Conservation (phyloP, 148 eudicot genomes). For the Drosera capensis region DNA sequence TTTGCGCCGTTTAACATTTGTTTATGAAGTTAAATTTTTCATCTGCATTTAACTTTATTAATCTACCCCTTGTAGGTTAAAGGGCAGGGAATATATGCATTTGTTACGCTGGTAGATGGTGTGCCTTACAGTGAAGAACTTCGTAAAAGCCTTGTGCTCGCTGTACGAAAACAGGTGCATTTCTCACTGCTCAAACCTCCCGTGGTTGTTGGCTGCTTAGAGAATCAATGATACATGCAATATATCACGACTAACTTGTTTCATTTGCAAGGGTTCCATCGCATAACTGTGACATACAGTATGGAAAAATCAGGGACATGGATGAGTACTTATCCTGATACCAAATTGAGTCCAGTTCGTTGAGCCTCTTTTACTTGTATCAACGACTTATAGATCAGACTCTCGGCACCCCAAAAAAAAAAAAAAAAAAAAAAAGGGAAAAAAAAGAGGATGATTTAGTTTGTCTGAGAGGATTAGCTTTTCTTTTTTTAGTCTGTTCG, state of each 20-base stretch:
- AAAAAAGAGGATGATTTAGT: too few relatives aligned
- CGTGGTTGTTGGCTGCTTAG: neutral
- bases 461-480: too few relatives aligned
- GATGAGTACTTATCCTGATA: too few relatives aligned
- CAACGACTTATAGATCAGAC: too few relatives aligned
- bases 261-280: too few relatives aligned
- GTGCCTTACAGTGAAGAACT: constrained; percentile 88
- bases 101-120: constrained; percentile 87
- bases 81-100: constrained; percentile 97
- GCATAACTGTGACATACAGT: too few relatives aligned
- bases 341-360: too few relatives aligned
- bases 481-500: too few relatives aligned
- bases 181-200: neutral
- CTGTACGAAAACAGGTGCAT: constrained; percentile 76
- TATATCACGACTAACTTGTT: neutral
- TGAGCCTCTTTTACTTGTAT: too few relatives aligned
- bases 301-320: too few relatives aligned
- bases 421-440: too few relatives aligned
- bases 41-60: neutral
- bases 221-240: neutral
- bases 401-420: too few relatives aligned
- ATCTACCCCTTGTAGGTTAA: constrained; percentile 37
- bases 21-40: neutral
- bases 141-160: constrained; percentile 55
- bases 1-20: neutral